phyloP scores from a whole-genome alignment of 2,329 filamentous ascomycete genomes.

The Sporothrix luriei region DNA sequence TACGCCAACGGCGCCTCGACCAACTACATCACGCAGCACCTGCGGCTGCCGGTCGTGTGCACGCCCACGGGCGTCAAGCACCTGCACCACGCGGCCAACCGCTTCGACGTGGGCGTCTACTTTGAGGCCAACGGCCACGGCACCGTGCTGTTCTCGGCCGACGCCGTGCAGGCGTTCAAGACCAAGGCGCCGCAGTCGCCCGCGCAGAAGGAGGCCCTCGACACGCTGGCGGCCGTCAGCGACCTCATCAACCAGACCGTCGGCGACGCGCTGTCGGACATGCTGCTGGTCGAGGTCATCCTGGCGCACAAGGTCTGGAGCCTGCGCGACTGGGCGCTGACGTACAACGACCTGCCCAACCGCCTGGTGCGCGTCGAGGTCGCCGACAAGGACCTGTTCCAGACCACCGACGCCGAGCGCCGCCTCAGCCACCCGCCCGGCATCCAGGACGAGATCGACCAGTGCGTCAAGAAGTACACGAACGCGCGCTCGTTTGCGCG shows the following conservation, averaged over 20 bases:
- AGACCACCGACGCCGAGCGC: conserved; percentile 89
- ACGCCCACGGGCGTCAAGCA: conserved; percentile 97
- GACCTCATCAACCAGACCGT: conserved; percentile 98
- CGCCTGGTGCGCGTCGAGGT: conserved; percentile 93
- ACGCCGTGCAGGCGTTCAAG: conserved; percentile 76
- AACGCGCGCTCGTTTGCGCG: conserved; percentile 88
- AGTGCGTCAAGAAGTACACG: conserved; percentile 84
- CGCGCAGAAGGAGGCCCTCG: conserved; percentile 85
- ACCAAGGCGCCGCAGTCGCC: conserved; percentile 84
- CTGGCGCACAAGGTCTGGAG: conserved; percentile 93
- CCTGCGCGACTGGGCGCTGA: conserved; percentile 86
- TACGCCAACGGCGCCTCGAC: conserved; percentile 97
- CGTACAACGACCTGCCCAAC: conserved; percentile 93
- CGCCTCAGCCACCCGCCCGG: conserved; percentile 78
- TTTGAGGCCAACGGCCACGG: conserved; percentile 99
- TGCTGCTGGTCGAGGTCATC: conserved; percentile 93
- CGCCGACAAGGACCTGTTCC: conserved; percentile 82
- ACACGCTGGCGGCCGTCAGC: conserved; percentile 78
- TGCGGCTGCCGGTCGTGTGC: conserved; percentile 87
- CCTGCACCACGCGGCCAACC: conserved; percentile 92
- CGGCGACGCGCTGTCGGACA: conserved; percentile 91
- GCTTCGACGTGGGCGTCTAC: conserved; percentile 95
- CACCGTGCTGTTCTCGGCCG: conserved; percentile 89
- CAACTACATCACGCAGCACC: conserved; percentile 82
- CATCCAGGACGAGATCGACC: conserved; percentile 83